These are phyloP conservation scores for Mycena pura DNA, from an alignment of 768 basidiomycete species.

Conservation along the genomic window DNA sequence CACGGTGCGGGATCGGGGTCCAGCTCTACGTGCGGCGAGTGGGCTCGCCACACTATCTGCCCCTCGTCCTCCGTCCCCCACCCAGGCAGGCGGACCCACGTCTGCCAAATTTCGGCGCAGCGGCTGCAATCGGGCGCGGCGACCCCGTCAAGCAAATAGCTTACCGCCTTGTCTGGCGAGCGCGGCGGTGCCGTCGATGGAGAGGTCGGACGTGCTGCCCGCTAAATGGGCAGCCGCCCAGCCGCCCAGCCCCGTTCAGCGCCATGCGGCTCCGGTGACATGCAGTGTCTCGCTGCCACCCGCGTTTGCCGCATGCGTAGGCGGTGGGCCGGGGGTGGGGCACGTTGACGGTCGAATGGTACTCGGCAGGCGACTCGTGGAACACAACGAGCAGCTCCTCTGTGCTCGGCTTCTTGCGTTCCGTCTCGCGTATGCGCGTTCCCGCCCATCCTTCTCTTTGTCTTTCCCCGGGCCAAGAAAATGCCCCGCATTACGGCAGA, in stretches of 20 bases:
- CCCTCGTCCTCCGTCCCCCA: conserved; percentile 18
- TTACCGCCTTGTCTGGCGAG: conserved; percentile 60
- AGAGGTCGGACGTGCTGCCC: too few relatives aligned
- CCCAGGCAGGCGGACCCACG: conserved; percentile 56
- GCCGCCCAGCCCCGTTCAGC: background rate
- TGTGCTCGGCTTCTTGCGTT: conserved; percentile 1
- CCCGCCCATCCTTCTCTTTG: background rate
- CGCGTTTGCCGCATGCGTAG: too few relatives aligned
- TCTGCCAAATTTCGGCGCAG: conserved; percentile 72
- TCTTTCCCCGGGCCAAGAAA: conserved; percentile 11
- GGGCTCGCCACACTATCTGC: background rate
- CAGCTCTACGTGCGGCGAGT: background rate
- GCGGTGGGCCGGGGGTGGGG: conserved; percentile 45
- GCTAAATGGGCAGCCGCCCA: conserved; percentile 6
- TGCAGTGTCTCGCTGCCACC: conserved; percentile 8
- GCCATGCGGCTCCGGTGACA: background rate
- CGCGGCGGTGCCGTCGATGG: too few relatives aligned
- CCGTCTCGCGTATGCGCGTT: conserved; percentile 12
- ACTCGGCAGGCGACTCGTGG: background rate
- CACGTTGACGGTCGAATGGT: background rate
- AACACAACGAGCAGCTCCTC: conserved; percentile 30
- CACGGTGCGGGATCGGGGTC: conserved; percentile 39
- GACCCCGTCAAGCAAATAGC: conserved; percentile 75
- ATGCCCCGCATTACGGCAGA: background rate
- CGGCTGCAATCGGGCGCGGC: conserved; percentile 71